A percentile compares a stretch with the other conserved stretches of the same genome.
Evolutionary conservation across 441 rosid genomes (phyloP).

Genomic region (Flueggea neowawraea): DNA sequence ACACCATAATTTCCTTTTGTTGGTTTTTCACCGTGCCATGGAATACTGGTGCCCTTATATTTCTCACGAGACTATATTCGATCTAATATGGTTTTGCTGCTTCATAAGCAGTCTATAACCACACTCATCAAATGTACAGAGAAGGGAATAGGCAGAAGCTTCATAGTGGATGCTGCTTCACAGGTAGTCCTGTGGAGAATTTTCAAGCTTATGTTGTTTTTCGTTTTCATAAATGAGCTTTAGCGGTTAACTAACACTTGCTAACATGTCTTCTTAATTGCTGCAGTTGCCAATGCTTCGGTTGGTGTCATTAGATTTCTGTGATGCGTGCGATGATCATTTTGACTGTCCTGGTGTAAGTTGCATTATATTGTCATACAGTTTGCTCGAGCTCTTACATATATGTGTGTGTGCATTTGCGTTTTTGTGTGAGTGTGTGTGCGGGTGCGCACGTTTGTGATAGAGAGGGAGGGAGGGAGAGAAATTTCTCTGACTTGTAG

Average conservation of each 20-base stretch:
- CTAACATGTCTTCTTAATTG: conserved; percentile 4
- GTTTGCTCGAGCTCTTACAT: too few relatives aligned
- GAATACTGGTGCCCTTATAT: too few relatives aligned
- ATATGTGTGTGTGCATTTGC: too few relatives aligned
- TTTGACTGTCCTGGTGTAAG: conserved; percentile 60
- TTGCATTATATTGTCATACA: too few relatives aligned
- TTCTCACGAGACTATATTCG: too few relatives aligned
- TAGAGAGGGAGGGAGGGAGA: too few relatives aligned
- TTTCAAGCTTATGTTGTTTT: background rate
- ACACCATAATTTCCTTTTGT: background rate
- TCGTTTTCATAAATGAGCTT: background rate
- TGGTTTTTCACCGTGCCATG: background rate
- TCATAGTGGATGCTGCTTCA: conserved; percentile 59
- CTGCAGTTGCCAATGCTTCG: conserved; percentile 73
- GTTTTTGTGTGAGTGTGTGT: too few relatives aligned
- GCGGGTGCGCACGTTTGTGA: too few relatives aligned
- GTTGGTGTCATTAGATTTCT: conserved; percentile 52
- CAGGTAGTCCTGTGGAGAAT: conserved; percentile 33
- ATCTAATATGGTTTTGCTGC: background rate
- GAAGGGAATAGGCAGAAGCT: conserved; percentile 52
- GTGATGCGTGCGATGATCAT: conserved; percentile 69
- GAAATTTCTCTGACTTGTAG: too few relatives aligned
- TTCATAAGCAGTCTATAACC: background rate
- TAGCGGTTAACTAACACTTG: background rate
- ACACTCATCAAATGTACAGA: conserved; percentile 36